Percentiles rank a stretch among this genome's conserved stretches.
Evolutionary conservation across 1,284 basidiomycete species (phyloP).

Genomic region (Exobasidium cylindrosporum): DNA sequence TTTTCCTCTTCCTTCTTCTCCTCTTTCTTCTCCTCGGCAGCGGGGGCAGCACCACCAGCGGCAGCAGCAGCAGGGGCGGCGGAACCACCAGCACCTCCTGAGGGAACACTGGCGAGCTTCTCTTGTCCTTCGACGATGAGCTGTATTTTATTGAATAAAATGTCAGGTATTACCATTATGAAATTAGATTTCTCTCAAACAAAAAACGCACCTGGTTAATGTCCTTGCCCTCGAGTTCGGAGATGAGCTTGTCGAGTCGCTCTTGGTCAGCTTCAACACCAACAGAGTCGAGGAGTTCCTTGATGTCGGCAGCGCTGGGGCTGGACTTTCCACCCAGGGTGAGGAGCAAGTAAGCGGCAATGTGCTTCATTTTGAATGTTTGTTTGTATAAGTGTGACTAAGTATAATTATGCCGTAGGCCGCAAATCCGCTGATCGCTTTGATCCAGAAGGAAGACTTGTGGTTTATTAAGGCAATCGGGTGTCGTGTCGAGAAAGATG

Average conservation of each 20-base stretch:
- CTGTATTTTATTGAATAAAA: constrained; percentile 56
- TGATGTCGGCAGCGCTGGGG: constrained; percentile 85
- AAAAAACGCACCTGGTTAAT: constrained; percentile 66
- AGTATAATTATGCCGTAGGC: constrained; percentile 27
- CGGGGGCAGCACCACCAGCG: constrained; percentile 64
- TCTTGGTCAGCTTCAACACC: constrained; percentile 82
- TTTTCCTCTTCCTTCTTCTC: constrained; percentile 55
- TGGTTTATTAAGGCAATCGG: constrained; percentile 50
- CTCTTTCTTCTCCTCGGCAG: constrained; percentile 67
- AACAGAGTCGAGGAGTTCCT: constrained; percentile 79
- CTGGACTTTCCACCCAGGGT: constrained; percentile 84
- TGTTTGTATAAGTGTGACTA: constrained; percentile 13
- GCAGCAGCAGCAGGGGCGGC: constrained; percentile 49
- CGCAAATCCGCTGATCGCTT: constrained; percentile 55
- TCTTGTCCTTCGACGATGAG: constrained; percentile 86
- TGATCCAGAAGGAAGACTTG: constrained; percentile 74
- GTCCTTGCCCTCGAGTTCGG: constrained; percentile 90
- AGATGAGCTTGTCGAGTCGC: constrained; percentile 79
- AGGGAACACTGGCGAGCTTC: constrained; percentile 86
- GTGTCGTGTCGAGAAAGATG: neutral
- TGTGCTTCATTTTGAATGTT: constrained; percentile 46
- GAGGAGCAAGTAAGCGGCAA: constrained; percentile 80
- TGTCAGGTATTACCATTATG: neutral
- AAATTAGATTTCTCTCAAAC: neutral
- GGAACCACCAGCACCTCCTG: constrained; percentile 51